Evolutionary conservation across 805 yeast genomes (phyloP).

Genomic region (Candida broadrunensis): DNA sequence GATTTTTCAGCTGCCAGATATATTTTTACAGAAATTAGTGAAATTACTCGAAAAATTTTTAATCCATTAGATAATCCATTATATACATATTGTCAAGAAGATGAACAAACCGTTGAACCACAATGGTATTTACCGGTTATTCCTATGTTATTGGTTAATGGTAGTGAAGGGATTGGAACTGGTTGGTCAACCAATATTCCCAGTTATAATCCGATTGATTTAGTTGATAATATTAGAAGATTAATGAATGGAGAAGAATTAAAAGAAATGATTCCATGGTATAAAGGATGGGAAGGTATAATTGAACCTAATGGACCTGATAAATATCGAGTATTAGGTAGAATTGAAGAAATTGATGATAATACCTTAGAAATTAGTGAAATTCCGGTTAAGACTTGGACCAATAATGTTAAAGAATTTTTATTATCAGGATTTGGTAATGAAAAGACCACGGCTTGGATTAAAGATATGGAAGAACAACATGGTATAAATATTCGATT

Average conservation of each 20-base stretch:
- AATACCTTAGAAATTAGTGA: constrained; percentile 86
- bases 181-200: constrained; percentile 98
- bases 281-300: constrained; percentile 89
- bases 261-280: constrained; percentile 87
- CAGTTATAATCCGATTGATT: constrained; percentile 80
- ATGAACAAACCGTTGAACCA: constrained; percentile 92
- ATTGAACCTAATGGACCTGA: constrained; percentile 64
- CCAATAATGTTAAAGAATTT: constrained; percentile 82
- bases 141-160: constrained; percentile 94
- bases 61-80: constrained; percentile 78
- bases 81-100: constrained; percentile 80
- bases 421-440: constrained; percentile 73
- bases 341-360: constrained; percentile 75
- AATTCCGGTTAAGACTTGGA: constrained; percentile 91
- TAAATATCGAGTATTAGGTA: constrained; percentile 74
- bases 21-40: constrained; percentile 80
- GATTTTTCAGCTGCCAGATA: constrained; percentile 99
- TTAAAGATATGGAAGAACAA: constrained; percentile 92
- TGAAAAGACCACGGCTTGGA: constrained; percentile 79
- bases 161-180: constrained; percentile 97
- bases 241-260: constrained; percentile 71
- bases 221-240: constrained; percentile 69
- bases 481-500: constrained; percentile 82
- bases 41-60: constrained; percentile 73
- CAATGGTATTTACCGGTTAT: constrained; percentile 92